Base-by-base conservation (phyloP, 176 grass and related monocot species). In the Triticum monococcum region DNA sequence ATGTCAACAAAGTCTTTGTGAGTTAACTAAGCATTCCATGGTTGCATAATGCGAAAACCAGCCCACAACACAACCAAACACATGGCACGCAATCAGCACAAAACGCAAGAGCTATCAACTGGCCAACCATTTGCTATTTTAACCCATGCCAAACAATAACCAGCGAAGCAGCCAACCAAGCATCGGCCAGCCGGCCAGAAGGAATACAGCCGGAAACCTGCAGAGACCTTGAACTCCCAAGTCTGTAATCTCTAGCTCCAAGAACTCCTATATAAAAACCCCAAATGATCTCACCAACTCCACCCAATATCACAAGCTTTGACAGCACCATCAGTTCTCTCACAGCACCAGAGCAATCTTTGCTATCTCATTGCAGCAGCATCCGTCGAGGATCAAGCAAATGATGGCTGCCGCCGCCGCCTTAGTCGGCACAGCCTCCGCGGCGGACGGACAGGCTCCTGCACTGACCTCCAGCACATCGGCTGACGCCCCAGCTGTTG, bases 361-460 rank as follows among this genome's bases (percentile, higher is more conserved):
- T 50, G 41, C n/a, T 12, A 41, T 1, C 20, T 52, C 48, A 52
- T 7, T 59, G 67, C 84, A 9, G 30, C 43, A 18, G 17, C 35
- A 11, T 30, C 31, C 35, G 20, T 24, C 8, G 16, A 84, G 36
- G 30, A 52, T 13, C 13, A 22, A 31, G 22, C 43, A 72, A 79
- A 90, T 90, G 84, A 79, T 52, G 18, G 74, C 79, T 20, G 7
- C 61, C 8, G 32, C 78, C n/a, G 38, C 78, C 37, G 22, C 41
- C 41, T 43, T 92, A 30, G 54, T 81, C 8, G 14, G 52, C 45
- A 16, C 52, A 23, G 40, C 68, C 62, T 81, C 87, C 5, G 71
- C 68, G 22, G 84, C 76, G 28, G 40, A 81, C 3, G 66, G 12
- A 35, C 79, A 56, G 26, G 61, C 87, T 10, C 64, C 81, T 3